Conservation (phyloP, 129 eudicot species). For the Escallonia herrerae region DNA sequence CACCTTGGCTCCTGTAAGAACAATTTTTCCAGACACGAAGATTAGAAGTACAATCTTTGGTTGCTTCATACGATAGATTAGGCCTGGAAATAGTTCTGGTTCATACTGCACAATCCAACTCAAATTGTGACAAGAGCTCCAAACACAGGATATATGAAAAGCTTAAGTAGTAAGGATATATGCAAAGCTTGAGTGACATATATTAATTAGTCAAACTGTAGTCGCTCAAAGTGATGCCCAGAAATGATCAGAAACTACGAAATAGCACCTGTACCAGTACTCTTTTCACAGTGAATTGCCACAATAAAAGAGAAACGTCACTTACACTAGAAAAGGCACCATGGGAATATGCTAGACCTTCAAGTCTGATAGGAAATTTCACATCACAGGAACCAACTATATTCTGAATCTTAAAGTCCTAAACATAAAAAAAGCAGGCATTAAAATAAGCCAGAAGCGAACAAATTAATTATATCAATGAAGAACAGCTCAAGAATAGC, state of each 20-base stretch:
- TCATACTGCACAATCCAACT: constrained; percentile 52
- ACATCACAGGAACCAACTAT: constrained; percentile 96
- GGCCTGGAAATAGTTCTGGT: constrained; percentile 92
- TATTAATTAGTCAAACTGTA: no score
- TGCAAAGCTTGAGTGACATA: no score
- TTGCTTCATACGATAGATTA: constrained; percentile 92
- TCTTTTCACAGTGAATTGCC: no score
- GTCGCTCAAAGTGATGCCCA: no score
- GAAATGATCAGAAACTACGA: no score
- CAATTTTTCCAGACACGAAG: constrained; percentile 88
- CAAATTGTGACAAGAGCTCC: not conserved
- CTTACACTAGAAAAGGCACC: constrained; percentile 92
- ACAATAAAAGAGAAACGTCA: not conserved
- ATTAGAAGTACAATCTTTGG: constrained; percentile 87
- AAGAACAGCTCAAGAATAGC: no score
- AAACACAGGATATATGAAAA: no score
- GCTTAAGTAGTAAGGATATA: no score
- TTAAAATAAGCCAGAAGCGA: not conserved
- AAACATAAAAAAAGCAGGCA: constrained; percentile 4
- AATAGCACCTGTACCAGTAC: no score
- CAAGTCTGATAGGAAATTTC: constrained; percentile 83
- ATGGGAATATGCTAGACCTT: constrained; percentile 81
- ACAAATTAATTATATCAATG: not conserved
- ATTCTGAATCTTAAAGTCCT: constrained; percentile 93
- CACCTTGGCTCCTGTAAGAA: constrained; percentile 94